phyloP scores from a whole-genome alignment of 768 basidiomycete genomes.

The Tulasnella sp. region DNA sequence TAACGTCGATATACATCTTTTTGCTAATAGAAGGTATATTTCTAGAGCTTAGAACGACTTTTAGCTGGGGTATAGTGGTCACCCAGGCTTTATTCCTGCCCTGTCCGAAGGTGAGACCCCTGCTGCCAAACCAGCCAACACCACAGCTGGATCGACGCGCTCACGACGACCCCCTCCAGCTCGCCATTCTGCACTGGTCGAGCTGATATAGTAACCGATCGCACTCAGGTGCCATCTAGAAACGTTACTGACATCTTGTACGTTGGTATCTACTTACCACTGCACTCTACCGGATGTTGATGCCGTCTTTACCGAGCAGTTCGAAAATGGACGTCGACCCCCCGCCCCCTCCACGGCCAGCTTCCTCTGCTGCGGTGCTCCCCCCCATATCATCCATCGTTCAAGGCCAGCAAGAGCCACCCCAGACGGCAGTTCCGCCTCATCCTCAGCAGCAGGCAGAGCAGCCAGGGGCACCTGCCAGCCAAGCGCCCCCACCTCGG shows the following conservation, averaged over 20 bases:
- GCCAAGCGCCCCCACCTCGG: neutral
- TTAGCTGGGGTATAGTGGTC: neutral
- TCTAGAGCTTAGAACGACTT: neutral
- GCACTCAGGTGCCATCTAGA: neutral
- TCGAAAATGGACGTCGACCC: conserved; percentile 23
- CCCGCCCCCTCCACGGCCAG: neutral
- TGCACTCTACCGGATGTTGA: neutral
- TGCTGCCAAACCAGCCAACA: neutral
- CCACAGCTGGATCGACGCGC: neutral
- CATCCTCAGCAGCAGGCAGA: conserved; percentile 7
- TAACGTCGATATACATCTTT: neutral
- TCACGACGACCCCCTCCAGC: neutral
- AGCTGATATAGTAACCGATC: neutral
- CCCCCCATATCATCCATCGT: conserved; percentile 8
- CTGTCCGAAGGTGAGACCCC: neutral
- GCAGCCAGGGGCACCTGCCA: neutral
- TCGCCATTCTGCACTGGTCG: neutral
- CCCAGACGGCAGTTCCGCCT: conserved; percentile 25
- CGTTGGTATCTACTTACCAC: neutral
- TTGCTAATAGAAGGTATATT: neutral
- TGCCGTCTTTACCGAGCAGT: neutral
- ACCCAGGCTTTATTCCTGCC: neutral
- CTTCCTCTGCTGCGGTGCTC: neutral
- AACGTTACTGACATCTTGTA: neutral
- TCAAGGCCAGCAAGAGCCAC: neutral